Evolutionary conservation across 371 early-diverging fungal genomes (phyloP), one percentile per base, ranked within the genome.

Genomic region (Mortierella sp.): DNA sequence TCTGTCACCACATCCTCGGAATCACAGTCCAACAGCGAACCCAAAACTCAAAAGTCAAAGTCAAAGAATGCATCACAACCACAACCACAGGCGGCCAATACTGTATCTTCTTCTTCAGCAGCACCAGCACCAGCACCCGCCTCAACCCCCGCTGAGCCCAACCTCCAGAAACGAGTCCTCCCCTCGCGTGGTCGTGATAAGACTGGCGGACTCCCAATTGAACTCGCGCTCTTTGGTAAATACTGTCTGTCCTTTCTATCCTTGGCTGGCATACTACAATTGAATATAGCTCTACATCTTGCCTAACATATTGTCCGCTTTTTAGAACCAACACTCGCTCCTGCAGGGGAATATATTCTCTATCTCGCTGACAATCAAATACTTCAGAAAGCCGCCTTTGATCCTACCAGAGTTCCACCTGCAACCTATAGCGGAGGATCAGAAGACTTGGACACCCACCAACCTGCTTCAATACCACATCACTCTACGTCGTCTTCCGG

Each of bases 131-230:
- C 51, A 35, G n/a, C 61, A 24, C 30, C 60, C 12, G 24, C 20
- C 28, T 26, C 58, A 22, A 9, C 54, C 1, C 32, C 58, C 12
- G 8, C 67, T 20, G 77, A 72, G 2, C 18, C 39, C 18, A 62
- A 24, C 24, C 68, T 64, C 26, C 74, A 79, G 40, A 73, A 74
- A 28, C 75, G 76, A 16, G 73, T 72, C 10, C 73, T 75, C 3
- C 81, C 81, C 2, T 55, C 76, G 12, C 81, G 81, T 35, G 54
- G 81, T 2, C 81, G 81, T 11, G 81, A 75, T 64, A 73, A 78
- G 57, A 54, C 68, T 49, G 64, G 57, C 16, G 62, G 37, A 3
- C 30, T 64, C 51, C 59, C 66, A 40, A 69, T 72, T 20, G 73
- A 64, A 18, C 60, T 72, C 45, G 54, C 69, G 9, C 70, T 73